phyloP scores from a whole-genome alignment of 257 asterid genomes.

The Capsicum pubescens region DNA sequence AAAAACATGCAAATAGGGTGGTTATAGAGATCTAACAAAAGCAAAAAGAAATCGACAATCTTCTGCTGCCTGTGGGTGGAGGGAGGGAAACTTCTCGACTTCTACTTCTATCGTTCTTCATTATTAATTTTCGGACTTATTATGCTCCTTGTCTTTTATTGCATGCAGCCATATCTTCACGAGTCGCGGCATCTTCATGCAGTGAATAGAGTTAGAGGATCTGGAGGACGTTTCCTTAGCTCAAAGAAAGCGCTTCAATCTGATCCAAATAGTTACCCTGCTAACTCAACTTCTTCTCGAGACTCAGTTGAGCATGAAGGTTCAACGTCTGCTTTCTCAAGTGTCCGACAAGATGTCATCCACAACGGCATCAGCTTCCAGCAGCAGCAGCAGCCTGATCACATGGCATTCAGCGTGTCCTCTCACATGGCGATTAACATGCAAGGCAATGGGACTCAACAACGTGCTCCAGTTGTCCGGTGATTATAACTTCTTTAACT shows the following conservation, averaged over 20 bases:
- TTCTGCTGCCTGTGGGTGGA: background rate
- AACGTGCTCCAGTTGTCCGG: slow-evolving; percentile 66
- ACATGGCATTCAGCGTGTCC: slow-evolving; percentile 37
- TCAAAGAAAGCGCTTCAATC: slow-evolving; percentile 61
- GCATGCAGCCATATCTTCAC: slow-evolving; percentile 89
- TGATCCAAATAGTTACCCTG: slow-evolving; percentile 35
- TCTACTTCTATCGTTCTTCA: background rate
- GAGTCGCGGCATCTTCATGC: slow-evolving; percentile 98
- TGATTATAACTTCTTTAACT: slow-evolving; percentile 42
- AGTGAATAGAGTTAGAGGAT: slow-evolving; percentile 83
- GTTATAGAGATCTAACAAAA: background rate
- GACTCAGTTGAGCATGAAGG: slow-evolving; percentile 33
- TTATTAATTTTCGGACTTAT: background rate
- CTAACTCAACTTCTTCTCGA: slow-evolving; percentile 39
- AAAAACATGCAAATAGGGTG: background rate
- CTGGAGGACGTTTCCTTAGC: slow-evolving; percentile 94
- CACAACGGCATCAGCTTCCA: slow-evolving; percentile 35
- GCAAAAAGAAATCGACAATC: background rate
- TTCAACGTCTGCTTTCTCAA: slow-evolving; percentile 32
- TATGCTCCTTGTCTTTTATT: background rate
- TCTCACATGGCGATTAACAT: slow-evolving; percentile 47
- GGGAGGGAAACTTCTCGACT: background rate
- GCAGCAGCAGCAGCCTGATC: slow-evolving; percentile 44
- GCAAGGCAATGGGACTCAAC: slow-evolving; percentile 55
- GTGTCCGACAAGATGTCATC: slow-evolving; percentile 35